Conservation (phyloP, 2,329 filamentous ascomycete genomes). For the Colletotrichum falcatum region DNA sequence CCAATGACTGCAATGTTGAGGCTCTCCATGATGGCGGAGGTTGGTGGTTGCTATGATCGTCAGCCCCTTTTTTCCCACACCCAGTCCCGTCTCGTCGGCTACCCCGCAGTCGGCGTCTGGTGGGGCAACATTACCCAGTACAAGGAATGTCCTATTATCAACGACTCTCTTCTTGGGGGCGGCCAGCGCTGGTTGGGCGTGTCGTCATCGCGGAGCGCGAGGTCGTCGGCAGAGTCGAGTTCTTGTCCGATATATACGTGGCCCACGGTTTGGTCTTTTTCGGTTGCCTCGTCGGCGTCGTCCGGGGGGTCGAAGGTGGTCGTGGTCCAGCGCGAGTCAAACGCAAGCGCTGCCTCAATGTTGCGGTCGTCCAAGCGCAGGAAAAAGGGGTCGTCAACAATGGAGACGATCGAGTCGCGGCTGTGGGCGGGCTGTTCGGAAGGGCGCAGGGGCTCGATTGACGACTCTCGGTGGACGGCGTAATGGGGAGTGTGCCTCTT, state of each 20-base stretch:
- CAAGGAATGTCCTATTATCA: constrained; percentile 54
- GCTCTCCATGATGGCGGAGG: constrained; percentile 62
- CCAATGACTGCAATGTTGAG: constrained; percentile 77
- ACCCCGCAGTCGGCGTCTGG: constrained; percentile 38
- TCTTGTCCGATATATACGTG: constrained; percentile 39
- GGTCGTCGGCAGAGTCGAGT: constrained; percentile 24
- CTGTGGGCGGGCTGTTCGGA: constrained; percentile 47
- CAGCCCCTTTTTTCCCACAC: constrained; percentile 42
- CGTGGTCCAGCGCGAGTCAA: constrained; percentile 42
- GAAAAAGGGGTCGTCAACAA: constrained; percentile 68
- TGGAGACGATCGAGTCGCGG: constrained; percentile 64
- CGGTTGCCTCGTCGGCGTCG: constrained; percentile 38
- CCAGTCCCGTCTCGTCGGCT: constrained; percentile 39
- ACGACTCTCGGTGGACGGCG: constrained; percentile 40
- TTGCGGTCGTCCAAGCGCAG: constrained; percentile 57
- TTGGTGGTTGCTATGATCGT: constrained; percentile 40
- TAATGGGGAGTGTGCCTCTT: constrained; percentile 41
- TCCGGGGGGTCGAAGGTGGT: constrained; percentile 45
- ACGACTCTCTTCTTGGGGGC: constrained; percentile 62
- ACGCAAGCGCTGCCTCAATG: constrained; percentile 47
- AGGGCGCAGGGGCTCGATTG: constrained; percentile 43
- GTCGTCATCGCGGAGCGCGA: constrained; percentile 53
- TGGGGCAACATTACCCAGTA: constrained; percentile 52
- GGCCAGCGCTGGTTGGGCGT: constrained; percentile 55
- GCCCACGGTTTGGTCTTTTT: constrained; percentile 37